A percentile compares a stretch with the other conserved stretches of the same genome.
phyloP scores from a whole-genome alignment of 179 eudicot species.

The Silene coronaria region DNA sequence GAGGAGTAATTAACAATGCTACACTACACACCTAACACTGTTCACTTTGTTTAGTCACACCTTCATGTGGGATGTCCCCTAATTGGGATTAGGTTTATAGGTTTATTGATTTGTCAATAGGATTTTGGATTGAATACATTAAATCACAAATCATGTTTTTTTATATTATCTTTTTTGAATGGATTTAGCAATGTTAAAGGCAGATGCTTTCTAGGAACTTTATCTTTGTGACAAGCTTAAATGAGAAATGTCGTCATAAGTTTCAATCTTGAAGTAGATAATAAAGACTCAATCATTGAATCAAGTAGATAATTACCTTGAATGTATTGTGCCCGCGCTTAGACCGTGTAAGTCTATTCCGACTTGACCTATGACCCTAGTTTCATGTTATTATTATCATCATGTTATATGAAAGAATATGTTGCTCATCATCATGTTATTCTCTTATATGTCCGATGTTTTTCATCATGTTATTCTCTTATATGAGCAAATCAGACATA shows the following conservation, averaged over 20 bases:
- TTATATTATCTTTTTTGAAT: no score
- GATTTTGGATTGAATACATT: not conserved
- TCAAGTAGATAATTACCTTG: no score
- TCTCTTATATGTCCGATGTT: not conserved
- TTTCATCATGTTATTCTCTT: not conserved
- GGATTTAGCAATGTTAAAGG: not conserved
- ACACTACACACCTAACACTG: not conserved
- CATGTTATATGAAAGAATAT: no score
- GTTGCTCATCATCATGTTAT: not conserved
- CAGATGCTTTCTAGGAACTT: not conserved
- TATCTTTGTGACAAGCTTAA: not conserved
- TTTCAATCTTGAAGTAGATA: no score
- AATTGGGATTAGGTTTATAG: not conserved
- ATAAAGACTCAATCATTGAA: no score
- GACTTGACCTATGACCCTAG: no score
- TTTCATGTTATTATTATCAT: not conserved
- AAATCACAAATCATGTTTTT: not conserved
- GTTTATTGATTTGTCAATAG: not conserved
- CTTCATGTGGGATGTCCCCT: conserved; percentile 4
- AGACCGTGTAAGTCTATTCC: no score
- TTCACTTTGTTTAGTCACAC: not conserved
- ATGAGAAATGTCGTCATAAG: no score
- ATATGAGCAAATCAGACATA: not conserved
- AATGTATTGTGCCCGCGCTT: no score
- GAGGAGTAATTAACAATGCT: not conserved